Base-by-base conservation (phyloP, 306 rosid genomes). In the Ziziphus jujuba region DNA sequence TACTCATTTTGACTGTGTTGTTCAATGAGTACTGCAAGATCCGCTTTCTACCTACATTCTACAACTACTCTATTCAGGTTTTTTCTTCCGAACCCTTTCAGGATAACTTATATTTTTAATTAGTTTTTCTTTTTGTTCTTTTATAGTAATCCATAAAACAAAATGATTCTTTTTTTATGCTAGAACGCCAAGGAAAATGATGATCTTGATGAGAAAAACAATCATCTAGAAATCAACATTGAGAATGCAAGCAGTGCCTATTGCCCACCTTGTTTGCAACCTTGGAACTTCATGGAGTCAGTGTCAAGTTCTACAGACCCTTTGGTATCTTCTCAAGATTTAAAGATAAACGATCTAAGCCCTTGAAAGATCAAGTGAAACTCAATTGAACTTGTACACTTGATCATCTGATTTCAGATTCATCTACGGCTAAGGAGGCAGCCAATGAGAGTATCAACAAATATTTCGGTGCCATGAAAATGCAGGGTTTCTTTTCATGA, bases 11-110 rank as follows among this genome's bases (percentile, higher is more conserved):
- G 59, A 93, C 97, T 7, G 73, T 87, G 72, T 81, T 86, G 89
- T 90, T 88, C 50, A 86, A 88, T 65, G 95, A 85, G 81, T 87
- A 86, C 72, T 88, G 98, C 90, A 93, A 90, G 87, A 84, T 80
- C 65, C 96, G 89, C n/a, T 93, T 93, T 73, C 91, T 90, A 66
- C 97, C 96, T 50, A 73, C 90, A 24, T 90, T 93, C 65, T 81
- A 38, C 70, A 71, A 68, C 71, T 75, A 76, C 38, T 61, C 91
- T 62, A 80, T 88, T 40, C 82, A 88, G 97, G 98, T 93, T 80
- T 55, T 47, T 93, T 80, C 51, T 47, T 45, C 25, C 14, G 36
- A 17, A 34, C 33, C 45, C 50, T 56, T 40, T 5, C 28, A 20
- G 19, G 19, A 11, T 49, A 17, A 11, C 8, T 11, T 54, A 54